Conservation (phyloP, 2,329 filamentous ascomycete species). For the Penicillium griseofulvum region DNA sequence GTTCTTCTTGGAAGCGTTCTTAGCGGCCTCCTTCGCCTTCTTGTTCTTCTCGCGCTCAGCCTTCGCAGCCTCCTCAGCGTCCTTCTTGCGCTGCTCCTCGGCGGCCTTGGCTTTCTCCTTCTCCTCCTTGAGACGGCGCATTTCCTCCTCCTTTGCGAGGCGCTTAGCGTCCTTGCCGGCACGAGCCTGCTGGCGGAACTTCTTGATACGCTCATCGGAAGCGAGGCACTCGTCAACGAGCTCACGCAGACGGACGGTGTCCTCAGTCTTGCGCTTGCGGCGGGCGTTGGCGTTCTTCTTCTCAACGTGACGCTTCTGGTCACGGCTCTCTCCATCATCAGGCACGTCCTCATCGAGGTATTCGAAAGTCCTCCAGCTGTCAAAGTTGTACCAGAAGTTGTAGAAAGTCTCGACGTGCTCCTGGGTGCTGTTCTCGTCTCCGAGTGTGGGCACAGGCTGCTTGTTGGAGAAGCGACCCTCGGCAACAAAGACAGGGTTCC, state of each 20-base stretch:
- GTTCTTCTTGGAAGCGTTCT: constrained; percentile 99
- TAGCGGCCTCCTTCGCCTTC: constrained; percentile 98
- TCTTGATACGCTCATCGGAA: constrained; percentile 93
- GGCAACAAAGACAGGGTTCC: constrained; percentile 83
- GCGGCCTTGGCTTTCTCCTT: constrained; percentile 79
- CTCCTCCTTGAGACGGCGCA: constrained; percentile 82
- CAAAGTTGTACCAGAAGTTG: constrained; percentile 99
- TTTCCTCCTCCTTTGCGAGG: constrained; percentile 84
- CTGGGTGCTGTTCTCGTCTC: constrained; percentile 77
- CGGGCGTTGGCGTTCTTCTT: constrained; percentile 97
- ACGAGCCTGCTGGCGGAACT: constrained; percentile 87
- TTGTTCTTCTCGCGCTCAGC: constrained; percentile 76
- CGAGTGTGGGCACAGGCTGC: constrained; percentile 84
- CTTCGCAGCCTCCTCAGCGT: constrained; percentile 85
- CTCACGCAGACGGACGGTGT: constrained; percentile 84
- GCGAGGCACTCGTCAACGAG: constrained; percentile 83
- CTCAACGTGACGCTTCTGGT: constrained; percentile 97
- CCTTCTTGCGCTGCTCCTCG: constrained; percentile 73
- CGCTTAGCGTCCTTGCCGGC: constrained; percentile 96
- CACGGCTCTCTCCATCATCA: constrained; percentile 97
- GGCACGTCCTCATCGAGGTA: constrained; percentile 99
- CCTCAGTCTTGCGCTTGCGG: constrained; percentile 99
- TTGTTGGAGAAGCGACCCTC: constrained; percentile 90
- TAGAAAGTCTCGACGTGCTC: constrained; percentile 94
- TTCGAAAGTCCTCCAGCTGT: constrained; percentile 96